Evolutionary conservation across 108 stramenopile species (phyloP).

Genomic region (Skeletonema grethae): DNA sequence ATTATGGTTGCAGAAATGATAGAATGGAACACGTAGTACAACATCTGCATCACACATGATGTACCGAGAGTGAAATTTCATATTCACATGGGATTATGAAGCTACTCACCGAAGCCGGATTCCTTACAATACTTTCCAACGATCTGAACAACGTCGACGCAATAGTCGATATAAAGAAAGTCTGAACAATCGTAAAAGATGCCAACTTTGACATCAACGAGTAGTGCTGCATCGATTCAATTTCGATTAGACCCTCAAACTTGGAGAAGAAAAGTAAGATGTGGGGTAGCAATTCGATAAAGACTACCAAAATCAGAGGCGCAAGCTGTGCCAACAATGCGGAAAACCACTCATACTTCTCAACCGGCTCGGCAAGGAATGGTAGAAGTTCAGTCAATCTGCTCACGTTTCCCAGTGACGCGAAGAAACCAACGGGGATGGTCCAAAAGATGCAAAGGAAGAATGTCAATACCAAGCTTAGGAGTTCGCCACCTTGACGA

Average conservation of each 20-base stretch:
- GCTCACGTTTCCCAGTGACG: conserved; percentile 58
- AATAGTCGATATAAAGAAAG: conserved; percentile 72
- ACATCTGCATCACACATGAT: too few species aligned
- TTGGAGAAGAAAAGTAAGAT: conserved; percentile 39
- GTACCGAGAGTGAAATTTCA: not conserved
- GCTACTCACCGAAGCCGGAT: conserved; percentile 5
- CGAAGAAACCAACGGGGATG: conserved; percentile 60
- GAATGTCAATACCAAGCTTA: conserved; percentile 47
- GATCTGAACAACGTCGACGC: conserved; percentile 51
- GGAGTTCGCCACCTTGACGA: conserved; percentile 54
- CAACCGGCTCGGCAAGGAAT: conserved; percentile 34
- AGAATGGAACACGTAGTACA: too few species aligned
- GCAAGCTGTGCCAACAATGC: conserved; percentile 51
- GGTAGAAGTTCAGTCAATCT: conserved; percentile 44
- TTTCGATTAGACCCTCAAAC: conserved; percentile 62
- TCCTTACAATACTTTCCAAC: conserved; percentile 42
- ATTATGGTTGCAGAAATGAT: too few species aligned
- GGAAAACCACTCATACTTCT: conserved; percentile 49
- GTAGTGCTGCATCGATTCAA: conserved; percentile 51
- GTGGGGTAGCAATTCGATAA: conserved; percentile 38
- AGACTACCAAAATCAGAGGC: conserved; percentile 56
- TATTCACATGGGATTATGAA: not conserved
- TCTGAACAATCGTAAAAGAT: conserved; percentile 71
- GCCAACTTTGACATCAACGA: conserved; percentile 65
- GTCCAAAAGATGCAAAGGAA: conserved; percentile 68